Evolutionary conservation across 306 rosid genomes (phyloP), one percentile per base, ranked within the genome.

Genomic region (Elaeagnus macrophylla): DNA sequence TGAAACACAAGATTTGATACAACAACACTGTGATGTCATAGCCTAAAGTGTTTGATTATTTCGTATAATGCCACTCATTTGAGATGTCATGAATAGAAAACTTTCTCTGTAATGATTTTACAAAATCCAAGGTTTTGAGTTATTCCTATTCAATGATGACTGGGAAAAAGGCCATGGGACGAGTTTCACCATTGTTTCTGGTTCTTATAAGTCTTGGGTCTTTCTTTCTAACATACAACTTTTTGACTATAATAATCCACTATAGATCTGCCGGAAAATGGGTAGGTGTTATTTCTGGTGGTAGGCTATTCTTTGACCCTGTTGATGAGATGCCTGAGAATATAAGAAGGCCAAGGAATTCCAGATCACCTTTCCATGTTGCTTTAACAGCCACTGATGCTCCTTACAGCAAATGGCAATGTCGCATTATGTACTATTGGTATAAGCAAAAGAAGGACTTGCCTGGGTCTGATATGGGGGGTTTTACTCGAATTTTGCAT

Each of bases 361-460:
- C 85, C 6, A 82, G 57, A 66, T 57, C 76, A 51, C 83, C 78
- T 7, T 91, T 80, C 74, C 99, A 91, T 66, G 76, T 91, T 56
- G 95, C 95, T 19, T 81, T 91, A 68, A 91, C 99, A 6, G 95
- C 99, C 12, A 91, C 99, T 0, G 94, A 84, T 73, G 95, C 89
- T 65, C 71, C 89, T 18, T 91, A 91, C 55, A 82, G 83, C 75
- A 69, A 82, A 79, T 93, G 96, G 95, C 95, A 93, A 53, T 84
- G 96, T 54, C 87, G 99, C 8, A 77, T 93, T 54, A 87, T 87
- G 96, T 93, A 84, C 68, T 93, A 80, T 67, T 93, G 96, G 99
- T 93, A 84, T 67, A 84, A 80, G 72, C 69, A 67, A 64, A 69
- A 62, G 71, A 82, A 72, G 76, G 77, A 62, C 60, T 16, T 75